Conservation (phyloP, 306 rosid genomes). For the Aeschynomene evenia region DNA sequence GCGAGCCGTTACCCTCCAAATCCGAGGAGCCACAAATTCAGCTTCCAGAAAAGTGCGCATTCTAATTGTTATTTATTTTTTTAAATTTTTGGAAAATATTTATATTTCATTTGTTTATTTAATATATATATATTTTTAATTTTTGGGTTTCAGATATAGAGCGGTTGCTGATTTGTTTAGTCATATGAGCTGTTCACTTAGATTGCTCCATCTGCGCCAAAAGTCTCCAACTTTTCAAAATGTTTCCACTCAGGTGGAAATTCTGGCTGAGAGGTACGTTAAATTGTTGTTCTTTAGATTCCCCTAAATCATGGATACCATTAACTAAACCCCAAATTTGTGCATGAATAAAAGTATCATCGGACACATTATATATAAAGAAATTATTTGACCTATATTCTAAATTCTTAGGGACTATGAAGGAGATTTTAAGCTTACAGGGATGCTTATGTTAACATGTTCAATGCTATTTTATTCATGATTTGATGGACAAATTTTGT, state of each 20-base stretch:
- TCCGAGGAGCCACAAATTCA: conserved; percentile 22
- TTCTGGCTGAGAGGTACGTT: conserved; percentile 52
- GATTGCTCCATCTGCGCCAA: conserved; percentile 49
- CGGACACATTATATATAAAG: background rate
- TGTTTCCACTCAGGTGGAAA: conserved; percentile 51
- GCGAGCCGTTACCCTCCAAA: conserved; percentile 34
- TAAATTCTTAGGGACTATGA: background rate
- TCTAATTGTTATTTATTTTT: background rate
- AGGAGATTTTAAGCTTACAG: background rate
- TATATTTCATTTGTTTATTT: background rate
- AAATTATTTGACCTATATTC: background rate
- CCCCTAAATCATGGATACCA: background rate
- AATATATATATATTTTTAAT: background rate
- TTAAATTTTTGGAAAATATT: background rate
- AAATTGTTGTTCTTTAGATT: background rate
- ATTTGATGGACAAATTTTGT: background rate
- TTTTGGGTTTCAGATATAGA: conserved; percentile 40
- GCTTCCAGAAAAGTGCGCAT: conserved; percentile 50
- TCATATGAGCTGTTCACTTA: conserved; percentile 52
- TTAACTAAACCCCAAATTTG: background rate
- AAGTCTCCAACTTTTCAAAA: conserved; percentile 53
- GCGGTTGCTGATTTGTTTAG: conserved; percentile 45
- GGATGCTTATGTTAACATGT: background rate
- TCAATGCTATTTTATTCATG: background rate
- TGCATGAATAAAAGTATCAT: background rate